phyloP scores from a whole-genome alignment of 257 asterid species.

The Scutellaria minor region DNA sequence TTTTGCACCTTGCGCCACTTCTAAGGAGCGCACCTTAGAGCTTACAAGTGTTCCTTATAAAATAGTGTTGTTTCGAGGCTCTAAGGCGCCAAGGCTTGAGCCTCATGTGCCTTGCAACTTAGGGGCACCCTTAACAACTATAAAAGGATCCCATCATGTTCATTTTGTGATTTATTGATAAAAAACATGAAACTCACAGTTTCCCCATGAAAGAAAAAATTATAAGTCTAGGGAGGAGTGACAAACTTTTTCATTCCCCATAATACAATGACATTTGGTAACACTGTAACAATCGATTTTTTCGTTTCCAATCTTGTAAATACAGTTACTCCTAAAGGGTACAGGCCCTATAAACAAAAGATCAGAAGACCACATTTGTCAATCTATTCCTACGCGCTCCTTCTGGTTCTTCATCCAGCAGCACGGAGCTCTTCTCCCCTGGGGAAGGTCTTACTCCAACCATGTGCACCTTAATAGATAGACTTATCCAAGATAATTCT shows the following conservation, averaged over 20 bases:
- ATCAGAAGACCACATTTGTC: conserved; percentile 9
- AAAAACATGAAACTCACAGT: neutral
- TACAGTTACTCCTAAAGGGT: neutral
- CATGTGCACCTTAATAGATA: conserved; percentile 1
- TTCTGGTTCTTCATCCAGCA: conserved; percentile 11
- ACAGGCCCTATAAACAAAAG: neutral
- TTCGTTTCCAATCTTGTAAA: conserved; percentile 11
- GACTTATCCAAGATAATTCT: conserved; percentile 6
- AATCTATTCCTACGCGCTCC: conserved; percentile 4
- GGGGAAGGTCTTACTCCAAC: neutral
- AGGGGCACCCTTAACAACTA: neutral
- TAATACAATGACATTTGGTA: too few species aligned
- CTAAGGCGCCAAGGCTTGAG: too few species aligned
- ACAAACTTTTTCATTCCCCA: neutral
- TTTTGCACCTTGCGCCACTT: neutral
- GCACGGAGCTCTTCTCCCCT: conserved; percentile 2
- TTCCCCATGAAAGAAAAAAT: neutral
- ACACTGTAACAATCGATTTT: neutral
- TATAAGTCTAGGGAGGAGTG: neutral
- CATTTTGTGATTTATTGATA: neutral
- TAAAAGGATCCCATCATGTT: neutral
- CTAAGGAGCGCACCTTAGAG: neutral
- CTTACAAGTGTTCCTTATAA: neutral
- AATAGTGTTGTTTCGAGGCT: too few species aligned
- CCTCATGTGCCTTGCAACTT: too few species aligned